Percentiles rank a stretch among this genome's conserved stretches.
phyloP scores from a whole-genome alignment of 257 asterid species.

The Nyctanthes arbortristis region DNA sequence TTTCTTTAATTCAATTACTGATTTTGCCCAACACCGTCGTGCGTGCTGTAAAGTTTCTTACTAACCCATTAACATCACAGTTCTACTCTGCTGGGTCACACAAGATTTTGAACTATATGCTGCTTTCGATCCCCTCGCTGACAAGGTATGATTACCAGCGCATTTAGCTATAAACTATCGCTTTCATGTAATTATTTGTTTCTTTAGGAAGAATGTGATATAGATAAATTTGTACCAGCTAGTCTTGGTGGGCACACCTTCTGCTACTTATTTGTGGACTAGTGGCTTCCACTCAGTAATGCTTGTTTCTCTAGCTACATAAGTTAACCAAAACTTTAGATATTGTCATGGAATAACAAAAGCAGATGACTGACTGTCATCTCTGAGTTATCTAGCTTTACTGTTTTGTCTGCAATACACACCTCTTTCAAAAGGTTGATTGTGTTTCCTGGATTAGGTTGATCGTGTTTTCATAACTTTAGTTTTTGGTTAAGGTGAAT shows the following conservation, averaged over 20 bases:
- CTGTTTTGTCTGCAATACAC: not conserved
- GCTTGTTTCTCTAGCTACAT: not conserved
- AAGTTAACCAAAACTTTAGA: not conserved
- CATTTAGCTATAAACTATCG: conserved; percentile 6
- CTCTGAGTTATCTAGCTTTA: not conserved
- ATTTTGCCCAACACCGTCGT: conserved; percentile 1
- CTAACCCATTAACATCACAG: conserved; percentile 42
- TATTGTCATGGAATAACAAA: not conserved
- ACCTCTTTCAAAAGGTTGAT: not conserved
- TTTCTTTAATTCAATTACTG: not conserved
- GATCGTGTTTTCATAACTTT: not conserved
- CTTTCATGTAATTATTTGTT: not conserved
- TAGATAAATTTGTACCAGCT: not conserved
- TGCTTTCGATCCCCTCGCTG: conserved; percentile 99
- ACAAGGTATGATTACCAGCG: conserved; percentile 66
- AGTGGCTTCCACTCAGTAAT: not conserved
- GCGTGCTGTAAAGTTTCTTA: conserved; percentile 27
- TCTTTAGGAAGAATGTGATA: not conserved
- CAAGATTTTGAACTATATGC: conserved; percentile 95
- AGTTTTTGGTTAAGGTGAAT: not conserved
- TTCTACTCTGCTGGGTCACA: conserved; percentile 96
- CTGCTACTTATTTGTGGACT: too few species aligned
- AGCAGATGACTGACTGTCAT: not conserved
- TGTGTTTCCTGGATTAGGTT: not conserved
- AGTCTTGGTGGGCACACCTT: not conserved